These are phyloP conservation scores for Pseudogymnoascus pannorum DNA, from an alignment of 2,329 filamentous ascomycete genomes.

Conservation along the genomic window DNA sequence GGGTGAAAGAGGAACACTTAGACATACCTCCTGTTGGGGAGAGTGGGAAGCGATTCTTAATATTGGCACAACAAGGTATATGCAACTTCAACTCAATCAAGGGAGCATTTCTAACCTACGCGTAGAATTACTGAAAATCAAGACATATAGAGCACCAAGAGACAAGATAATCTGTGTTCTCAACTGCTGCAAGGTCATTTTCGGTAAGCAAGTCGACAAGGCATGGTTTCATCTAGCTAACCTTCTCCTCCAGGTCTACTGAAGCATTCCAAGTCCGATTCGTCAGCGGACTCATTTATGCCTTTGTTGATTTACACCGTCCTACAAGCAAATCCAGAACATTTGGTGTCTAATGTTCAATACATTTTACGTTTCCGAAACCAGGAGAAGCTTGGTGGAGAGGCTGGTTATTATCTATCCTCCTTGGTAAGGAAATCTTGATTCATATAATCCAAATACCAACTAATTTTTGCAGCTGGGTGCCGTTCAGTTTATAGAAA, in stretches of 20 bases:
- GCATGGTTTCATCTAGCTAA: slow-evolving; percentile 16
- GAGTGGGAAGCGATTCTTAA: slow-evolving; percentile 80
- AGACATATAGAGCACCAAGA: slow-evolving; percentile 89
- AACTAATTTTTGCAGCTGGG: slow-evolving; percentile 57
- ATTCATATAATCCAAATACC: background rate
- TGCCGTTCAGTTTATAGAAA: slow-evolving; percentile 93
- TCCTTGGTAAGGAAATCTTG: slow-evolving; percentile 60
- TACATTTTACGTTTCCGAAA: slow-evolving; percentile 96
- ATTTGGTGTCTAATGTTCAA: slow-evolving; percentile 94
- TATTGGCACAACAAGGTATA: slow-evolving; percentile 77
- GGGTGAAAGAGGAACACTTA: slow-evolving; percentile 87
- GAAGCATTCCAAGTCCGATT: slow-evolving; percentile 86
- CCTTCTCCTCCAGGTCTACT: slow-evolving; percentile 55
- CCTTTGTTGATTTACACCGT: slow-evolving; percentile 93
- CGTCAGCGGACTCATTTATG: slow-evolving; percentile 93
- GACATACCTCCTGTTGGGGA: slow-evolving; percentile 83
- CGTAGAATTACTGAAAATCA: slow-evolving; percentile 89
- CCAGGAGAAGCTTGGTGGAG: slow-evolving; percentile 93
- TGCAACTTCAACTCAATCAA: background rate
- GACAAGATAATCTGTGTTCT: slow-evolving; percentile 98
- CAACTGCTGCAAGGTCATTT: slow-evolving; percentile 99
- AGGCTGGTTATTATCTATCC: slow-evolving; percentile 96
- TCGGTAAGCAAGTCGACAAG: slow-evolving; percentile 51
- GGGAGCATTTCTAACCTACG: slow-evolving; percentile 21
- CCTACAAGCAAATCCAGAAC: slow-evolving; percentile 86